A percentile compares a stretch with the other conserved stretches of the same genome.
Evolutionary conservation across 2,329 filamentous ascomycete species (phyloP).

Genomic region (Rosellinia necatrix): DNA sequence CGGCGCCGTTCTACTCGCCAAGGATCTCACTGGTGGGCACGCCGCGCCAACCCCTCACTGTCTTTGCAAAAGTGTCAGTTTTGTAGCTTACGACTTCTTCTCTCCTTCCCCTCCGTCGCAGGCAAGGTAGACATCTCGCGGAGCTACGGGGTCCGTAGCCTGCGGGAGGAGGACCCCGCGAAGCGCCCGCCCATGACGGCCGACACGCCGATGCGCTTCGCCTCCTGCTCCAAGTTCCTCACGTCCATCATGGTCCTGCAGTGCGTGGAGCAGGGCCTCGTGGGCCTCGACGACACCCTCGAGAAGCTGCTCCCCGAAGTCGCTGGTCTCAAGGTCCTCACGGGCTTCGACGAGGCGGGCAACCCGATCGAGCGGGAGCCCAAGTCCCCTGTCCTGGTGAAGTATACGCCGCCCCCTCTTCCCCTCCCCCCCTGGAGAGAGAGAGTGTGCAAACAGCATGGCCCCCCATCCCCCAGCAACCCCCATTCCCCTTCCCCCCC

Average conservation of each 20-base stretch:
- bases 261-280: slow-evolving; percentile 23
- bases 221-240: slow-evolving; percentile 24
- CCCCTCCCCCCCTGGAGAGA: too few relatives aligned
- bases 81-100: too few relatives aligned
- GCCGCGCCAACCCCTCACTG: neutral
- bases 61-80: neutral
- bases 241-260: slow-evolving; percentile 28
- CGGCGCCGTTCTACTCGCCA: slow-evolving; percentile 24
- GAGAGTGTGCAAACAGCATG: too few relatives aligned
- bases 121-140: slow-evolving; percentile 25
- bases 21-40: slow-evolving; percentile 24
- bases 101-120: too few relatives aligned
- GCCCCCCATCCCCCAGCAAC: too few relatives aligned
- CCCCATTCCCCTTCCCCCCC: too few relatives aligned
- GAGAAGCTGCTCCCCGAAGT: slow-evolving; percentile 25
- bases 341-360: slow-evolving; percentile 24
- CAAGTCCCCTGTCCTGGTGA: slow-evolving; percentile 24
- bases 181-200: slow-evolving; percentile 24
- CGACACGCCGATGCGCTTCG: slow-evolving; percentile 26
- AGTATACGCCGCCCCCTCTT: too few relatives aligned
- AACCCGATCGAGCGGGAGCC: slow-evolving; percentile 27
- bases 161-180: slow-evolving; percentile 20
- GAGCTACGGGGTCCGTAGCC: slow-evolving; percentile 27
- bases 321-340: slow-evolving; percentile 23
- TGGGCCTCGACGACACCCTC: slow-evolving; percentile 13